phyloP scores from a whole-genome alignment of 345 rosid species.

The Boechera divaricarpa region DNA sequence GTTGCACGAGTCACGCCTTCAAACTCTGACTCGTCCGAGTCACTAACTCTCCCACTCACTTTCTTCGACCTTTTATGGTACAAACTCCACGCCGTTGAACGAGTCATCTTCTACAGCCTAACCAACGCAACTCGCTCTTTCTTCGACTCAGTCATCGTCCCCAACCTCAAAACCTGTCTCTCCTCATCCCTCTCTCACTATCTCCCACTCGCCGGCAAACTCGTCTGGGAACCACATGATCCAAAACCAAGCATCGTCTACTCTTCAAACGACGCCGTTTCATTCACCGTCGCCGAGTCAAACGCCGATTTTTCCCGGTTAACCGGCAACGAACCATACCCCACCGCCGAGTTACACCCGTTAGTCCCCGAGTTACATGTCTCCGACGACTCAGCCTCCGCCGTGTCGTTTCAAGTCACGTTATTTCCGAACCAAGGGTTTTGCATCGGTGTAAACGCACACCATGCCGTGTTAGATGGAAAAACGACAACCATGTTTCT shows the following conservation, averaged over 20 bases:
- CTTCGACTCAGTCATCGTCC: constrained; percentile 49
- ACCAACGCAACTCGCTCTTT: constrained; percentile 28
- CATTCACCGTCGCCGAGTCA: constrained; percentile 50
- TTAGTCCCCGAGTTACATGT: constrained; percentile 40
- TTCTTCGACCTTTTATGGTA: constrained; percentile 44
- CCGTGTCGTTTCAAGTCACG: constrained; percentile 46
- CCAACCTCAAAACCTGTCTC: constrained; percentile 46
- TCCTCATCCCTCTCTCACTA: constrained; percentile 47
- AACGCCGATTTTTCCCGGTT: constrained; percentile 39
- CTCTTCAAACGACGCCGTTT: constrained; percentile 43
- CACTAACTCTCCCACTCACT: constrained; percentile 45
- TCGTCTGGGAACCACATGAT: constrained; percentile 39
- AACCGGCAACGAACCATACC: constrained; percentile 23
- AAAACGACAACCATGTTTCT: constrained; percentile 39
- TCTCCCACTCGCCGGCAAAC: constrained; percentile 51
- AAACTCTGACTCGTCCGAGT: constrained; percentile 29
- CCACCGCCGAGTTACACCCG: constrained; percentile 34
- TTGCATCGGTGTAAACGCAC: constrained; percentile 42
- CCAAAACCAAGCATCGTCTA: constrained; percentile 24
- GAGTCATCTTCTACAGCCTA: constrained; percentile 49
- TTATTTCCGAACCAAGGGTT: constrained; percentile 51
- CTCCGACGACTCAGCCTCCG: constrained; percentile 35
- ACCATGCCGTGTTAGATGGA: constrained; percentile 51
- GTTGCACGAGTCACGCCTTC: constrained; percentile 38
- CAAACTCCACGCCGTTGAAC: constrained; percentile 38